Percentiles rank a stretch among this genome's conserved stretches.
Conservation (phyloP, 2,329 filamentous ascomycete species). For the Penicillium psychrosexuale region DNA sequence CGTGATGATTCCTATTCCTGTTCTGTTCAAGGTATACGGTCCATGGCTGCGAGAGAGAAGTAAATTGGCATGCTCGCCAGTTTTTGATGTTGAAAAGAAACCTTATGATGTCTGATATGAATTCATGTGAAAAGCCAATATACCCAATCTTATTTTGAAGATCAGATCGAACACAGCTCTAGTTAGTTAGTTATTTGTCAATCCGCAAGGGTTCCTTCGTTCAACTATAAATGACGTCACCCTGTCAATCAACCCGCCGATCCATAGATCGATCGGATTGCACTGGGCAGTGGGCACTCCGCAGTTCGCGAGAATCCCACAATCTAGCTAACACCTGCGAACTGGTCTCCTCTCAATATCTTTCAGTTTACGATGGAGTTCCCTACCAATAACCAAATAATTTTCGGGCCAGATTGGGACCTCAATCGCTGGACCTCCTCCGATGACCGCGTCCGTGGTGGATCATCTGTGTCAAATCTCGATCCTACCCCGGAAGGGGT, state of each 20-base stretch:
- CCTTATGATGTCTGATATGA: slow-evolving; percentile 5
- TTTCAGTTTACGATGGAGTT: not conserved
- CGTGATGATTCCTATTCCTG: slow-evolving; percentile 7
- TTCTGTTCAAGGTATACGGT: slow-evolving; percentile 9
- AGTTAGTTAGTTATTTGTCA: not conserved
- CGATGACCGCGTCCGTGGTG: slow-evolving; percentile 75
- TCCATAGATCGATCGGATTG: not conserved
- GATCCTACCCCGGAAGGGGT: slow-evolving; percentile 40
- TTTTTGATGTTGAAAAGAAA: slow-evolving; percentile 10
- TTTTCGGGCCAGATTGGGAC: slow-evolving; percentile 12
- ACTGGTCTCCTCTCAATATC: not conserved
- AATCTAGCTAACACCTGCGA: not conserved
- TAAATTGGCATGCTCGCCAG: slow-evolving; percentile 5
- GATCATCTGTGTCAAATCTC: slow-evolving; percentile 59
- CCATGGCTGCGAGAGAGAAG: slow-evolving; percentile 7
- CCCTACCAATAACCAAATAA: not conserved
- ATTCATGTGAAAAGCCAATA: not conserved
- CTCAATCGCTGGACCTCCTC: slow-evolving; percentile 61
- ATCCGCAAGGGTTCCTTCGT: not conserved
- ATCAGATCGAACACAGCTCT: not conserved
- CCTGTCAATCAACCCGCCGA: not conserved
- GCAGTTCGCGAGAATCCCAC: not conserved
- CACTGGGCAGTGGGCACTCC: not conserved
- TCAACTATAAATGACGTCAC: not conserved
- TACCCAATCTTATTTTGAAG: not conserved